Evolutionary conservation across 441 rosid species (phyloP).

Genomic region (Cnidoscolus chayamansa): DNA sequence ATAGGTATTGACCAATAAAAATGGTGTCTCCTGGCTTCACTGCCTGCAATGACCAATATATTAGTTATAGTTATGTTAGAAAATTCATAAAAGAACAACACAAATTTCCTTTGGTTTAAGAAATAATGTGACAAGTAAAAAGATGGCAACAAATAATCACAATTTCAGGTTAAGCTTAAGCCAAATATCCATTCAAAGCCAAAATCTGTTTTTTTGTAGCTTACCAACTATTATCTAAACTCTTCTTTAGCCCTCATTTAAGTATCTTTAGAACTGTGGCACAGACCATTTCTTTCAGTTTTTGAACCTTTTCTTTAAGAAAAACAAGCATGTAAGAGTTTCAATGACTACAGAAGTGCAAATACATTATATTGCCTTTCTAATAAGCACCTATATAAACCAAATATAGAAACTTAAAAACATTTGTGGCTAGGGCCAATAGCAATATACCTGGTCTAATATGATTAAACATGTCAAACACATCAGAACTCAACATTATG

Average conservation of each 20-base stretch:
- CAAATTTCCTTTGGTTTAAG: neutral
- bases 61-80: neutral
- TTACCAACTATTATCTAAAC: neutral
- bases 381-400: neutral
- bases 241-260: neutral
- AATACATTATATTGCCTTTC: neutral
- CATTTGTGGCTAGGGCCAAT: no score
- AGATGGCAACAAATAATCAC: neutral
- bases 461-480: no score
- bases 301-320: no score
- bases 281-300: neutral
- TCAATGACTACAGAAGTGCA: neutral
- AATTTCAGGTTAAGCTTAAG: neutral
- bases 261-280: neutral
- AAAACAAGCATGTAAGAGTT: neutral
- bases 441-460: no score
- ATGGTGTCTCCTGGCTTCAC: slow-evolving; percentile 94
- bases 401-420: no score
- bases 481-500: no score
- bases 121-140: neutral
- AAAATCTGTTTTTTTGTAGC: neutral
- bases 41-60: slow-evolving; percentile 50
- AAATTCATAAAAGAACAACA: neutral
- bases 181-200: neutral
- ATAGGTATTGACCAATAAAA: slow-evolving; percentile 88